phyloP scores from a whole-genome alignment of 2,329 filamentous ascomycete genomes.

The Arthrobotrys iridis region DNA sequence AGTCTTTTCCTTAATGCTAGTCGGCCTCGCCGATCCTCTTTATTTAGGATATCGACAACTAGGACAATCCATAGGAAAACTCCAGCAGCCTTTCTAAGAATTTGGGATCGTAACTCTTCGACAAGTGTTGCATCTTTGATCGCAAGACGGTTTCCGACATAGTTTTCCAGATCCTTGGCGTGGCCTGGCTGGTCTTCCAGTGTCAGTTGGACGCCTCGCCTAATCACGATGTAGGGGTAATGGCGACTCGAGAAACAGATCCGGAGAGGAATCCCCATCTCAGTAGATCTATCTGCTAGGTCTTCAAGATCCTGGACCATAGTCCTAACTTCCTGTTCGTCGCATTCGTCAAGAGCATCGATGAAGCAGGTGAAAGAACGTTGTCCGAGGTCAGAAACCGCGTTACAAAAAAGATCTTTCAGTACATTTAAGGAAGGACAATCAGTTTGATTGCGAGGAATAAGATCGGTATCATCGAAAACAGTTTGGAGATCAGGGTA shows the following conservation, averaged over 20 bases:
- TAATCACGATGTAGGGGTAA: conserved; percentile 58
- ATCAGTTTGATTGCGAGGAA: conserved; percentile 10
- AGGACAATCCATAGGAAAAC: conserved; percentile 59
- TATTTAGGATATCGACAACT: conserved; percentile 63
- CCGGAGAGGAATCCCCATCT: not conserved
- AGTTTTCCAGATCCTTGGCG: conserved; percentile 58
- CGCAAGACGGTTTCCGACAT: conserved; percentile 57
- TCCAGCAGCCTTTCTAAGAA: conserved; percentile 56
- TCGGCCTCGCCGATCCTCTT: conserved; percentile 59
- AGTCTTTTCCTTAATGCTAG: conserved; percentile 59
- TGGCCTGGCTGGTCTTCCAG: conserved; percentile 58
- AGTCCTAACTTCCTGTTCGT: conserved; percentile 62
- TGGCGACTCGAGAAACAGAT: conserved; percentile 58
- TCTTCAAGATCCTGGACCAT: conserved; percentile 65
- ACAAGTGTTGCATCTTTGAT: conserved; percentile 49
- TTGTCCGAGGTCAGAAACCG: conserved; percentile 44
- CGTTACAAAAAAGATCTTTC: conserved; percentile 55
- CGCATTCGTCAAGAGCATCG: conserved; percentile 62
- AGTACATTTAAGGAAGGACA: conserved; percentile 55
- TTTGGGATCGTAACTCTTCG: conserved; percentile 55
- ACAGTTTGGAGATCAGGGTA: conserved; percentile 33
- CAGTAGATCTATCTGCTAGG: conserved; percentile 59
- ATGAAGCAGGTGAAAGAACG: conserved; percentile 59
- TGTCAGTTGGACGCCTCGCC: conserved; percentile 56
- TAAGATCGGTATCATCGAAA: conserved; percentile 29